Percentiles rank a stretch among this genome's conserved stretches.
Evolutionary conservation across 495 filamentous ascomycete genomes (phyloP).

Genomic region (Cercophora newfieldiana): DNA sequence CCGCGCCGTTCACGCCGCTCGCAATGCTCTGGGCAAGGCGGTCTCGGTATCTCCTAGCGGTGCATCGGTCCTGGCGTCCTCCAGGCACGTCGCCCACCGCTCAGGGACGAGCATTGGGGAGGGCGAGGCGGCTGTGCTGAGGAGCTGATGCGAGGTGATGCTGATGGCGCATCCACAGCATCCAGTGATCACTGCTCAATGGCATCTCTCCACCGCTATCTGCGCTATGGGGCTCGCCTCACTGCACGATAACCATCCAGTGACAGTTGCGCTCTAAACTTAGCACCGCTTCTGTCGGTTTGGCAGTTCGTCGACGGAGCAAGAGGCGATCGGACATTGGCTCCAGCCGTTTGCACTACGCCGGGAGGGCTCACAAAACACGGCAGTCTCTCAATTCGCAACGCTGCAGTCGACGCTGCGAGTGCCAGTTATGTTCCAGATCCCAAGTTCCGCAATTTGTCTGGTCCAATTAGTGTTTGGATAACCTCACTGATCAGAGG

Average conservation of each 20-base stretch:
- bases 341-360: background rate
- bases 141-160: background rate
- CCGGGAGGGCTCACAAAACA: background rate
- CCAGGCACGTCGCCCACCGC: background rate
- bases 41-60: background rate
- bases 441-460: conserved; percentile 9
- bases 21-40: background rate
- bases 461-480: conserved; percentile 10
- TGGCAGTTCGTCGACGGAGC: background rate
- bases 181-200: background rate
- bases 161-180: background rate
- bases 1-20: conserved; percentile 1
- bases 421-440: conserved; percentile 9
- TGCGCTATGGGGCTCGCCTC: conserved; percentile 3
- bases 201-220: conserved; percentile 12
- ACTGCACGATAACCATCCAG: background rate
- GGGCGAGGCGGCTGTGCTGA: background rate
- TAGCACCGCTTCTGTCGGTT: background rate
- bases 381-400: background rate
- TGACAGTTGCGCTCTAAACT: background rate
- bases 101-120: background rate
- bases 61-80: background rate
- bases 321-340: background rate
- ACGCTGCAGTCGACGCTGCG: background rate
- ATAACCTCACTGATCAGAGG: background rate